Evolutionary conservation across 257 asterid species (phyloP), one percentile per base, ranked within the genome.

Genomic region (Gentiana straminea): DNA sequence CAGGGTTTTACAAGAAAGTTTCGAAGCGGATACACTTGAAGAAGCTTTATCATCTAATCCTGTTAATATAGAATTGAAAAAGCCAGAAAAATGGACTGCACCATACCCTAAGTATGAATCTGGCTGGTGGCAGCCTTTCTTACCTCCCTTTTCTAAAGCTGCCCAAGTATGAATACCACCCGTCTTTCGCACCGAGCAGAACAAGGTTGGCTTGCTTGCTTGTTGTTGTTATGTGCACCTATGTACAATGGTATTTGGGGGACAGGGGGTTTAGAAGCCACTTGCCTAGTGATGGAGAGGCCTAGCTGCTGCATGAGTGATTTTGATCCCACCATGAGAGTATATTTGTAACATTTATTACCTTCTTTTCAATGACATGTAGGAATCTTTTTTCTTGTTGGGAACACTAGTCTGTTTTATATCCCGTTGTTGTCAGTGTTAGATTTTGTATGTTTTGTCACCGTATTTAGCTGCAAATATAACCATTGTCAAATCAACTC

Each of bases 101-200:
- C 97, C 95, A 51, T 89, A 86, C 69, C 73, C 94, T 13, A 89
- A 86, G 77, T 89, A 86, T 12, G 80, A 86, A 59, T 81, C 6
- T 3, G 97, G 95, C 33, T 89, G 97, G 94, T 86, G 97, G 97
- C 94, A 81, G 67, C 67, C 80, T 13, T 89, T 80, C 77, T 84
- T 89, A 45, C 93, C 77, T 54, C 69, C 86, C 11, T 70, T 54
- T 57, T 64, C 75, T 49, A 73, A 64, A 38, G 61, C 87, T 11
- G 70, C 73, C 13, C 66, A 65, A 58, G 91, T 85, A 70, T 85
- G 83, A 77, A 58, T 68, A 60, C 38, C 52, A 33, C 13, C 5
- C 24, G 24, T 24, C 24, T 24, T 24, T 24, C 24, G 1, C 24
- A 24, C 24, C 24, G 24, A 24, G 24, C 24, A 24, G 24, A 24